Evolutionary conservation across 805 yeast genomes (phyloP).

Genomic region (Candida lessepsii): DNA sequence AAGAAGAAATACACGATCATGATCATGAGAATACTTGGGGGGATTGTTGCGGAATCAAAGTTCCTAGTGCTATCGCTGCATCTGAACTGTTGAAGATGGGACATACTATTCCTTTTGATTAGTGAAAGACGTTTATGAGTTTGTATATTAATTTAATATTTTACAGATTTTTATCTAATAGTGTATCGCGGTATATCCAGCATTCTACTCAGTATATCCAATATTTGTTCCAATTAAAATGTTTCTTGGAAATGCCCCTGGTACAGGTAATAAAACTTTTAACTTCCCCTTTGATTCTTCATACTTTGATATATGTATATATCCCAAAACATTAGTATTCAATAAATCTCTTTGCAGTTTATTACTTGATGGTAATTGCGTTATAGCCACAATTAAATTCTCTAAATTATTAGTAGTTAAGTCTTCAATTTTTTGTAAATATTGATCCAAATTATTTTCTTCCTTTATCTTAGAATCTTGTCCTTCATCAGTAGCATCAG

Average conservation of each 20-base stretch:
- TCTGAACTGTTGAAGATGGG: conserved; percentile 44
- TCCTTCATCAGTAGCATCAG: conserved; percentile 21
- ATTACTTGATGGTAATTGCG: conserved; percentile 31
- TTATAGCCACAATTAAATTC: conserved; percentile 71
- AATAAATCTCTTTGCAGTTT: conserved; percentile 48
- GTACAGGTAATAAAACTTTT: conserved; percentile 80
- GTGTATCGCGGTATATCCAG: too few species aligned
- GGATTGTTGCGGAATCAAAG: conserved; percentile 95
- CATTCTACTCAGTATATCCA: conserved; percentile 72
- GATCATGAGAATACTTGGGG: conserved; percentile 69
- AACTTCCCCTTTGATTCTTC: conserved; percentile 73
- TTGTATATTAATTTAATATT: background rate
- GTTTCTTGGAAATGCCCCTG: conserved; percentile 77
- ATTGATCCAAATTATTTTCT: conserved; percentile 33
- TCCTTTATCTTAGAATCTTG: conserved; percentile 20
- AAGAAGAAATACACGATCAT: conserved; percentile 18
- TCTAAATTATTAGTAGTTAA: conserved; percentile 58
- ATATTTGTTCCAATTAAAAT: conserved; percentile 73
- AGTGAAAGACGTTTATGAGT: too few species aligned
- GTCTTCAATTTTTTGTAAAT: conserved; percentile 35
- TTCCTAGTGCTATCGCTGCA: conserved; percentile 96
- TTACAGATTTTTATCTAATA: too few species aligned
- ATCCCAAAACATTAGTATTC: conserved; percentile 70
- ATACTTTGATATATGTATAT: conserved; percentile 65
- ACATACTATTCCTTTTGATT: conserved; percentile 64